phyloP scores from a whole-genome alignment of 2,329 filamentous ascomycete genomes.

The Venturia nashicola region DNA sequence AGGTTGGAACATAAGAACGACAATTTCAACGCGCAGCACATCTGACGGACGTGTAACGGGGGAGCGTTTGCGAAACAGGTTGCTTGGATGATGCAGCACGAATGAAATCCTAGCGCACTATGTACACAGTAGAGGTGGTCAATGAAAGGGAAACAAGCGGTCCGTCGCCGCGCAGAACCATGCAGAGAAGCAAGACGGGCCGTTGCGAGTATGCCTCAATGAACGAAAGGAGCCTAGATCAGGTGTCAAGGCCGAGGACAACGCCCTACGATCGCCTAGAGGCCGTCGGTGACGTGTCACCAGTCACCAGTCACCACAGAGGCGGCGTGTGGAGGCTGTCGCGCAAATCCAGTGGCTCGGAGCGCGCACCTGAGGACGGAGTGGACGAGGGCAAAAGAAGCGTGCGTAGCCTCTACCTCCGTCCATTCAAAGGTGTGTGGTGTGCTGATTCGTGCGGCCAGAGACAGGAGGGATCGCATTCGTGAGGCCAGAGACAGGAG shows the following conservation, averaged over 20 bases:
- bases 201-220: conserved; percentile 1
- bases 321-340: not conserved
- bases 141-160: conserved; percentile 1
- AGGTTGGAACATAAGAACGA: not conserved
- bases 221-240: not conserved
- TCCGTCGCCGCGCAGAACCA: conserved; percentile 2
- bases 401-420: too few species aligned
- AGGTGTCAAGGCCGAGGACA: not conserved
- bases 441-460: too few species aligned
- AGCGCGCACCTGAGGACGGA: not conserved
- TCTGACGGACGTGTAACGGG: not conserved
- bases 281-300: not conserved
- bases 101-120: too few species aligned
- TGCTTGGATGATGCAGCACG: not conserved
- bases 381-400: not conserved
- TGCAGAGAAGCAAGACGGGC: conserved; percentile 4
- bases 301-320: not conserved
- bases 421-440: too few species aligned
- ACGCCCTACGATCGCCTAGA: not conserved
- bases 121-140: too few species aligned
- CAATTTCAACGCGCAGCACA: not conserved
- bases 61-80: not conserved
- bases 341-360: not conserved
- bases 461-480: not conserved
- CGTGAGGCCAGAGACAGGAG: not conserved